Percentiles rank a stretch among this genome's conserved stretches.
Conservation (phyloP, 805 yeast genomes). For the Nakazawaea siamensis region DNA sequence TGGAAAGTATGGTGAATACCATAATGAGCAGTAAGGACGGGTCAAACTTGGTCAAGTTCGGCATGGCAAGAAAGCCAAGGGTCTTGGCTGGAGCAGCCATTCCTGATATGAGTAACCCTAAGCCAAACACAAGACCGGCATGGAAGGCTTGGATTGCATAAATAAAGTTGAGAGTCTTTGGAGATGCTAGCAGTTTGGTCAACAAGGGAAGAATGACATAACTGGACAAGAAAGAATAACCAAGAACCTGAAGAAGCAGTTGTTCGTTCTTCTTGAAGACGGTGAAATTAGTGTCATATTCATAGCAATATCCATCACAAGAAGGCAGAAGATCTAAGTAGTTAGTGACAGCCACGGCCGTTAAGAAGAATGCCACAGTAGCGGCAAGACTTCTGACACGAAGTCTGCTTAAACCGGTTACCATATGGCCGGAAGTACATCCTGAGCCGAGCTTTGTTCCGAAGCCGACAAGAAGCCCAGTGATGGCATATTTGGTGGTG, state of each 20-base stretch:
- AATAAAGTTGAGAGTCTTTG: conserved; percentile 1
- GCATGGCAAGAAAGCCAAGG: conserved; percentile 34
- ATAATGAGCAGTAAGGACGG: conserved; percentile 39
- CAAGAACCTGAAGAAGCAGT: conserved; percentile 11
- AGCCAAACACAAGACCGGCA: conserved; percentile 30
- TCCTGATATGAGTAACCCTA: conserved; percentile 39
- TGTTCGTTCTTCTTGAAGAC: conserved; percentile 11
- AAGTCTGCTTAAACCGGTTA: conserved; percentile 38
- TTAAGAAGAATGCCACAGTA: conserved; percentile 26
- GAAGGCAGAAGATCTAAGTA: conserved; percentile 7
- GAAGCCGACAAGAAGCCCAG: conserved; percentile 37
- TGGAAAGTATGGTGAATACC: conserved; percentile 36
- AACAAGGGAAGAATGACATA: conserved; percentile 21
- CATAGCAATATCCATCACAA: conserved; percentile 11
- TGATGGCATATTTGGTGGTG: conserved; percentile 8
- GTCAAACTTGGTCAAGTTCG: conserved; percentile 29
- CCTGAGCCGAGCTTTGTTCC: conserved; percentile 42
- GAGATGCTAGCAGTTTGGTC: not conserved
- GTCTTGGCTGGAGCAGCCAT: conserved; percentile 37
- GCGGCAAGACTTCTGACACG: conserved; percentile 38
- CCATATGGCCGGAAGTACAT: conserved; percentile 51
- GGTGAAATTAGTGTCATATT: conserved; percentile 11
- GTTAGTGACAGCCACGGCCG: conserved; percentile 22
- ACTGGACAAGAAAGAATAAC: conserved; percentile 11
- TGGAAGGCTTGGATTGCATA: conserved; percentile 15